Evolutionary conservation across 2,329 filamentous ascomycete genomes (phyloP), one percentile per base, ranked within the genome.

Genomic region (Lasiodiplodia sp.): DNA sequence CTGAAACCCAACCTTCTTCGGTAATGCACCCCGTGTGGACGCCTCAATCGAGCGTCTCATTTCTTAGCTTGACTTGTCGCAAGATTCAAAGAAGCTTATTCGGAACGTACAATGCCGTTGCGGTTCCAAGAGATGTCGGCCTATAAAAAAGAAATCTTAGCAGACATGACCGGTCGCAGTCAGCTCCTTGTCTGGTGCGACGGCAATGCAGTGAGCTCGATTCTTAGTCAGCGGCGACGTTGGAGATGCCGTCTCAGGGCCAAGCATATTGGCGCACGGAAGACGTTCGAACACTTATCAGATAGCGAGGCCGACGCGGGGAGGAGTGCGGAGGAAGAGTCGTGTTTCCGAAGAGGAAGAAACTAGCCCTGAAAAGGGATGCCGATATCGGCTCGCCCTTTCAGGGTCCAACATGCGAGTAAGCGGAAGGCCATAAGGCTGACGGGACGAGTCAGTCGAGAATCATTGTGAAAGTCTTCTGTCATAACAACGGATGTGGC

Each of bases 361-460:
- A 8, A 44, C 40, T 63, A 60, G 16, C 11, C 56, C 58, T 1
- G n/a, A 63, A 51, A 2, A 10, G 40, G 21, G 34, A 7, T 38
- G 28, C 44, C 60, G 60, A 16, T 38, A 64, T 64, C 60, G 60
- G 60, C 11, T 31, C 49, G 40, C 58, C 25, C 11, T 34, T 28
- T 23, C 58, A 62, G 58, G 58, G 58, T 51, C 58, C 58, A 62
- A 11, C 16, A 12, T 31, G 34, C 47, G 60, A 64, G 60, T 64
- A 31, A 52, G 21, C 12, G 4, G 10, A 10, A 4, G 5, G 16
- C 18, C 58, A 10, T 64, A 64, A 25, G 60, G 44, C 47, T 51
- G 44, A 37, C 2, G 40, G 21, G 11, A 21, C 28, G 60, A 64
- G 28, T 51, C 44, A 64, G 18, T n/a, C 18, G 25, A 23, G 18